Conservation (phyloP, 805 yeast genomes). For the Yarrowia sp. region DNA sequence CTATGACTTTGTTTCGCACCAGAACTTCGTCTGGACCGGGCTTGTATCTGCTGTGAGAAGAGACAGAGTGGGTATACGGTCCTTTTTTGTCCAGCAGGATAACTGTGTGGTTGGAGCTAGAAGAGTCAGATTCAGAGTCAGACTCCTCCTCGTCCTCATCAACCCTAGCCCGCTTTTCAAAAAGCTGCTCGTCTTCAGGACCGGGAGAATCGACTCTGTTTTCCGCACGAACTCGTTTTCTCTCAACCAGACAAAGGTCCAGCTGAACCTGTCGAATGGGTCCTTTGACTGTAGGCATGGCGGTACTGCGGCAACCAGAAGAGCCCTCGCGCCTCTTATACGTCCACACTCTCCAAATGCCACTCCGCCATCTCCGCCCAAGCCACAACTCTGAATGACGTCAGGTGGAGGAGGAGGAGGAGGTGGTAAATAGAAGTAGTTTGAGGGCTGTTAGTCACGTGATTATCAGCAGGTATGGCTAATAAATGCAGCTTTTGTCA, state of each 20-base stretch:
- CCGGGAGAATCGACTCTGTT: not conserved
- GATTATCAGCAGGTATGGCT: too few species aligned
- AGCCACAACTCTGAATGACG: slow-evolving; percentile 21
- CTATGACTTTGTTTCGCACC: slow-evolving; percentile 18
- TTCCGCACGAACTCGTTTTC: not conserved
- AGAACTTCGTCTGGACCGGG: slow-evolving; percentile 20
- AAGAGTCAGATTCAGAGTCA: not conserved
- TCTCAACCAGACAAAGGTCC: not conserved
- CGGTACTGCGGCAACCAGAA: too few species aligned
- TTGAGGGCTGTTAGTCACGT: too few species aligned
- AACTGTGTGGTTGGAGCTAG: slow-evolving; percentile 11
- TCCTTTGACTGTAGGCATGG: not conserved
- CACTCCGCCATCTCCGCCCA: slow-evolving; percentile 22
- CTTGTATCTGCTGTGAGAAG: not conserved
- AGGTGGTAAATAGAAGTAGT: too few species aligned
- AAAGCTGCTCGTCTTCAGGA: not conserved
- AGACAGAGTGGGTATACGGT: not conserved
- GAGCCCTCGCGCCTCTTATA: not conserved
- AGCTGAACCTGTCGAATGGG: slow-evolving; percentile 2
- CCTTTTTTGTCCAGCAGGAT: slow-evolving; percentile 1
- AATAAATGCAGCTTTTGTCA: too few species aligned
- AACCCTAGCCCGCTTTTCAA: not conserved
- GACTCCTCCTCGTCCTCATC: not conserved
- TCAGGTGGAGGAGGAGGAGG: too few species aligned
- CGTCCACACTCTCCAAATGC: not conserved